Base-by-base conservation (phyloP, 148 eudicot species). In the Simmondsia chinensis region DNA sequence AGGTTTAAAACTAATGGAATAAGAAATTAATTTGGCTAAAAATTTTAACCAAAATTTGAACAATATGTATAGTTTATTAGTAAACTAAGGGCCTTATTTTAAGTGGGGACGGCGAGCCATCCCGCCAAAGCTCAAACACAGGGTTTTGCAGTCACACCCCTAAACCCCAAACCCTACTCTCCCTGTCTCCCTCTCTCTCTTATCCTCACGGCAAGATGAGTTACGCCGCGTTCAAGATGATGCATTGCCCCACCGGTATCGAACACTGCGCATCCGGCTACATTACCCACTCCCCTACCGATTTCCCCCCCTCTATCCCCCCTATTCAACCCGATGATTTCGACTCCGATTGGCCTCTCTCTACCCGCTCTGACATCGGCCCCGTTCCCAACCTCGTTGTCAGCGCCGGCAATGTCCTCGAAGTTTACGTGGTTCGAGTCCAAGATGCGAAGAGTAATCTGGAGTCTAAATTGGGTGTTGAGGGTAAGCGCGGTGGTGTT, bases 201-300 rank as follows among this genome's bases (percentile, higher is more conserved):
- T 16, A 1, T 9, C 19, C 4, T 42, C 20, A 8, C 16, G 22
- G n/a, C n/a, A 61, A 33, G 44, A 89, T 89, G 97, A 89, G 97
- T 47, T 89, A 50, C 88, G 97, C 94, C 10, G 93, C 93, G 22
- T 89, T 60, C 80, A 84, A 76, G 71, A 68, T 79, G 74, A 85
- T 85, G 94, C 97, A 89, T 61, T 68, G 64, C 46, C 73, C 95
- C 2, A 89, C 97, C 12, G 97, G 93, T 61, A 70, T 82, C 49
- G 95, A 89, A 61, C 71, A 82, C 50, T 89, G 88, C 43, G 93
- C 80, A 2, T 59, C 97, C 2, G 95, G 97, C 30, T 91, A 69
- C 55, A 56, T 91, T 50, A 79, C 95, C n/a, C 88, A 79, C 64
- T 79, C 75, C 46, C 36, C 62, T 43, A 60, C 94, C 32, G 91